Evolutionary conservation across 225 moss, liverwort and hornwort genomes (phyloP), one percentile per base, ranked within the genome.

Genomic region (Pleurozium schreberi): DNA sequence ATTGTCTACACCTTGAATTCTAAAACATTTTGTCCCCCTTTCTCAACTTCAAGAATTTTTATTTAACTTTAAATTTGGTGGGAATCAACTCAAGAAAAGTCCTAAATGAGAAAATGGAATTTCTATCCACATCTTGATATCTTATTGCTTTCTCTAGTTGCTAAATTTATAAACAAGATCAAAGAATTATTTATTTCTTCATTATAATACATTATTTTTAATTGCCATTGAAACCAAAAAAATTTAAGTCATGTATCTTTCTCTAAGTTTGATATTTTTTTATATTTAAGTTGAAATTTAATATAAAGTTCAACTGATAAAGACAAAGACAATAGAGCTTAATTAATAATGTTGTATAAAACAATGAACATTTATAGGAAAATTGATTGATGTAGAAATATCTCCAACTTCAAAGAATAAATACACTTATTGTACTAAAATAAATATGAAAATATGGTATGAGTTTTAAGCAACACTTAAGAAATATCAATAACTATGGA

Each of bases 41-140:
- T 7, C 0, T 31, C 2, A 73, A 73, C 8, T 70, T 71, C 18
- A 1, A 45, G 0, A 74, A 30, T 11, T 10, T 47, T 2, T 18
- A 74, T 17, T 73, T 45, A 27, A 33, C 6, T 75, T 47, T 30
- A 31, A 31, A 47, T 18, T 74, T 18, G 11, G 11, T 49, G 3
- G 7, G 7, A 74, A 31, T 47, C 30, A 7, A 18, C 18, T 74
- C 0, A 31, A 0, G 3, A 11, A 30, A 75, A 68, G 15, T 7
- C 31, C 11, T 18, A 30, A 75, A 11, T 33, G 49, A 49, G n/a
- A 1, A 8, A 33, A 33, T 75, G 4, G 2, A 49, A 2, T 33
- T 31, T 49, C 12, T 1, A 3, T 7, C 12, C 1, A 38, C 5
- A 25, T 23, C 5, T 36, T 0, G 0, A 38, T 23, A 38, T 70